Conservation (phyloP, 2,329 filamentous ascomycete genomes). For the Aspergillus latus region DNA sequence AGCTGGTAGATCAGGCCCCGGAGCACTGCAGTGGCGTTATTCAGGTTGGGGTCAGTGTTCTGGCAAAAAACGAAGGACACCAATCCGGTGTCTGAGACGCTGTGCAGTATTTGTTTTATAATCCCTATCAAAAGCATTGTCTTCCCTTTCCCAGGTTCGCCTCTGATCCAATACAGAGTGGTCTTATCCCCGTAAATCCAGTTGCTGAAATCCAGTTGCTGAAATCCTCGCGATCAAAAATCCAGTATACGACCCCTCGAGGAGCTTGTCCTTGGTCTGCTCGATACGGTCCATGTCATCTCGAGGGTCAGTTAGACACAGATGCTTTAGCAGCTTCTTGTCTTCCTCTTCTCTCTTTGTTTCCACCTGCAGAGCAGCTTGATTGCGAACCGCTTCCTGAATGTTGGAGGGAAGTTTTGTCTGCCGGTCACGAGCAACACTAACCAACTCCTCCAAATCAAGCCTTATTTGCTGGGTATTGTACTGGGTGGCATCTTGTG, state of each 20-base stretch:
- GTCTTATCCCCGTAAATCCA: no score
- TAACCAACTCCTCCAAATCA: no score
- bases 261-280: not conserved
- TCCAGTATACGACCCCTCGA: slow-evolving; percentile 24
- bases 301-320: not conserved
- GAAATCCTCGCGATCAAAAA: slow-evolving; percentile 23
- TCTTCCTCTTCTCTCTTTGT: not conserved
- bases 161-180: slow-evolving; percentile 25
- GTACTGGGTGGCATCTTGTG: no score
- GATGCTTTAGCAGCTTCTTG: not conserved
- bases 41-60: slow-evolving; percentile 27
- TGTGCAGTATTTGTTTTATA: slow-evolving; percentile 17
- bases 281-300: slow-evolving; percentile 1
- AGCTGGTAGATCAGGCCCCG: slow-evolving; percentile 29
- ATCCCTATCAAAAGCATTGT: slow-evolving; percentile 28
- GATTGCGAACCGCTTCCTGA: not conserved
- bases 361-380: no score
- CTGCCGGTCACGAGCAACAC: no score
- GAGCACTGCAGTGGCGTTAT: slow-evolving; percentile 33
- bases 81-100: not conserved
- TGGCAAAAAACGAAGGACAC: slow-evolving; percentile 39
- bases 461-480: no score
- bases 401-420: no score
- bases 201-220: slow-evolving; percentile 14
- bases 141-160: slow-evolving; percentile 28